Percentiles rank a stretch among this genome's conserved stretches.
Conservation (phyloP, 345 rosid genomes). For the Cardiospermum halicacabum region DNA sequence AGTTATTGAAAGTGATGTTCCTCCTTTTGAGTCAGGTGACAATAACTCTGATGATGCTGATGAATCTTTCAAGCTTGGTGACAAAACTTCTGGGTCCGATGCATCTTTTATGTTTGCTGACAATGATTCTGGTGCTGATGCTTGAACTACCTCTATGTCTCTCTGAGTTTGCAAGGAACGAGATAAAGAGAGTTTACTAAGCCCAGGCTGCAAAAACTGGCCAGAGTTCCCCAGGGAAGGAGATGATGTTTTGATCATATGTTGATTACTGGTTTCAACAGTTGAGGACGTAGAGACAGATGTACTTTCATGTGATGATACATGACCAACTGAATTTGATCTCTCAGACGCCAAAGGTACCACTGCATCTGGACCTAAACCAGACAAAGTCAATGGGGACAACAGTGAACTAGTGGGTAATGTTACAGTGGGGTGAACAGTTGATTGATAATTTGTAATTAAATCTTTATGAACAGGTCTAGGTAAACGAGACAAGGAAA, state of each 20-base stretch:
- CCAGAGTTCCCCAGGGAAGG: slow-evolving; percentile 20
- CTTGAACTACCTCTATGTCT: slow-evolving; percentile 21
- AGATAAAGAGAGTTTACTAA: slow-evolving; percentile 4
- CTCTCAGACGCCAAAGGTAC: not conserved
- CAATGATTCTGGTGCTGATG: slow-evolving; percentile 9
- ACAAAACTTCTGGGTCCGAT: not conserved
- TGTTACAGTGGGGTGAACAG: not conserved
- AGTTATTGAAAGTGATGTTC: no score
- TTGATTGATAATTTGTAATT: not conserved
- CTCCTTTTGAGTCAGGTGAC: no score
- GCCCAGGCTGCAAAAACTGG: slow-evolving; percentile 12
- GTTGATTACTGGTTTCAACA: slow-evolving; percentile 8
- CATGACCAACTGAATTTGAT: slow-evolving; percentile 3
- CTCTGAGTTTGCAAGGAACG: slow-evolving; percentile 17
- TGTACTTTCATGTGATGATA: not conserved
- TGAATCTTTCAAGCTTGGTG: slow-evolving; percentile 1
- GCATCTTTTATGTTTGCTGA: slow-evolving; percentile 2
- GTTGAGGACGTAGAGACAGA: slow-evolving; percentile 1
- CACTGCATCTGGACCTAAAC: not conserved
- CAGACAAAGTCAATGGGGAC: not conserved
- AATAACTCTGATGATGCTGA: no score
- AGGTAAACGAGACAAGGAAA: not conserved
- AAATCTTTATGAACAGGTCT: not conserved
- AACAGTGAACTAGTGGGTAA: slow-evolving; percentile 4
- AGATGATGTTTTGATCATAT: not conserved